Percentiles rank a stretch among this genome's conserved stretches.
These are phyloP conservation scores for Aureobasidium sp. DNA, from an alignment of 2,329 filamentous ascomycete species.

Conservation along the genomic window DNA sequence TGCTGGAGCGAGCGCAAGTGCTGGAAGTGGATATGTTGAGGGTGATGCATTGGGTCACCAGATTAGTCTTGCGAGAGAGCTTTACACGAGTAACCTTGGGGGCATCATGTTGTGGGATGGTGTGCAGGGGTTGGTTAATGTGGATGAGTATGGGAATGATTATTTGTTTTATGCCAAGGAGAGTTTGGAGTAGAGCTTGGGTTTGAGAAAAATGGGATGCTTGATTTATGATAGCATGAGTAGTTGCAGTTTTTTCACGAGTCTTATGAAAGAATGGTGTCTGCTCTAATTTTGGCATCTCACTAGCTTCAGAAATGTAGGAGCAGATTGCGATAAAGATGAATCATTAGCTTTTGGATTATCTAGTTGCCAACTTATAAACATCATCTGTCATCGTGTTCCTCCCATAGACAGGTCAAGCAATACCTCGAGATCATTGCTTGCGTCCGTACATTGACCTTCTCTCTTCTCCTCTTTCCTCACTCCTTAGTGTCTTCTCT, in stretches of 20 bases:
- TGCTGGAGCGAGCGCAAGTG: constrained; percentile 23
- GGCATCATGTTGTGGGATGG: constrained; percentile 35
- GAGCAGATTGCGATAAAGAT: not conserved
- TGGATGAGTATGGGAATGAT: constrained; percentile 15
- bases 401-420: not conserved
- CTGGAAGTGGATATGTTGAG: constrained; percentile 25
- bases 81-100: constrained; percentile 26
- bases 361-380: not conserved
- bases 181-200: not conserved
- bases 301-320: not conserved
- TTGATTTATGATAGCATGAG: not conserved
- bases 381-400: not conserved
- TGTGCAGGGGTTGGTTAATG: constrained; percentile 20
- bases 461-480: not conserved
- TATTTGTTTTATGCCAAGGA: constrained; percentile 12
- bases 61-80: constrained; percentile 23
- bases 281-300: no score
- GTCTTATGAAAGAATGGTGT: no score
- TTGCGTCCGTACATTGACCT: not conserved
- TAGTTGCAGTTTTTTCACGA: not conserved
- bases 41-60: constrained; percentile 20
- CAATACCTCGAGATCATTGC: not conserved
- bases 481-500: not conserved
- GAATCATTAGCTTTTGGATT: not conserved
- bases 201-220: not conserved